A percentile compares a stretch with the other conserved stretches of the same genome.
phyloP scores from a whole-genome alignment of 1,284 basidiomycete species.

The Papiliotrema terrestris region DNA sequence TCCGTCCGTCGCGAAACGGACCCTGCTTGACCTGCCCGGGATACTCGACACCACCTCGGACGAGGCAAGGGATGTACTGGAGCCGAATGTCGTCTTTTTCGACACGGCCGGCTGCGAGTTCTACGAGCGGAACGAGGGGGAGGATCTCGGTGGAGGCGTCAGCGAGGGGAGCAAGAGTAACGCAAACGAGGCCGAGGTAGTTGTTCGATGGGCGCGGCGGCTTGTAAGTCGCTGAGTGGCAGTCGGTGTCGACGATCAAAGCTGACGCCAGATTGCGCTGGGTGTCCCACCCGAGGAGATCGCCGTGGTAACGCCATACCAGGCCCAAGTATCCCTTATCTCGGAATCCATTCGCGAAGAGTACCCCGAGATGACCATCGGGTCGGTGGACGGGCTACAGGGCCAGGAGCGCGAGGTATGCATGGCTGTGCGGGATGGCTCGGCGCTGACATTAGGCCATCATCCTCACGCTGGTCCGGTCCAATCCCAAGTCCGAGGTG shows the following conservation, averaged over 20 bases:
- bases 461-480: constrained; percentile 81
- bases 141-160: constrained; percentile 52
- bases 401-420: constrained; percentile 66
- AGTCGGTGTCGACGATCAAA: not conserved
- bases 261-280: constrained; percentile 55
- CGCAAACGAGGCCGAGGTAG: constrained; percentile 85
- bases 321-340: constrained; percentile 82
- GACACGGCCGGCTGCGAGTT: constrained; percentile 92
- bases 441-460: constrained; percentile 60
- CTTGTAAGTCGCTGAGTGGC: constrained; percentile 56
- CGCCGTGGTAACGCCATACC: constrained; percentile 90
- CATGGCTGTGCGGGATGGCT: constrained; percentile 5
- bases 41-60: constrained; percentile 51
- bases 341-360: constrained; percentile 68
- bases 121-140: constrained; percentile 62
- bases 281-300: constrained; percentile 74
- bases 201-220: constrained; percentile 73
- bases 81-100: constrained; percentile 81
- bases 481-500: constrained; percentile 77
- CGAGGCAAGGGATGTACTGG: constrained; percentile 64
- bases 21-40: constrained; percentile 67
- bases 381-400: constrained; percentile 90
- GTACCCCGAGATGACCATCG: constrained; percentile 74
- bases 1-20: constrained; percentile 64
- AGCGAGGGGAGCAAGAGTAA: constrained; percentile 87